These are phyloP conservation scores for Aspergillus nidulans DNA, from an alignment of 495 filamentous ascomycete species.

Conservation along the genomic window DNA sequence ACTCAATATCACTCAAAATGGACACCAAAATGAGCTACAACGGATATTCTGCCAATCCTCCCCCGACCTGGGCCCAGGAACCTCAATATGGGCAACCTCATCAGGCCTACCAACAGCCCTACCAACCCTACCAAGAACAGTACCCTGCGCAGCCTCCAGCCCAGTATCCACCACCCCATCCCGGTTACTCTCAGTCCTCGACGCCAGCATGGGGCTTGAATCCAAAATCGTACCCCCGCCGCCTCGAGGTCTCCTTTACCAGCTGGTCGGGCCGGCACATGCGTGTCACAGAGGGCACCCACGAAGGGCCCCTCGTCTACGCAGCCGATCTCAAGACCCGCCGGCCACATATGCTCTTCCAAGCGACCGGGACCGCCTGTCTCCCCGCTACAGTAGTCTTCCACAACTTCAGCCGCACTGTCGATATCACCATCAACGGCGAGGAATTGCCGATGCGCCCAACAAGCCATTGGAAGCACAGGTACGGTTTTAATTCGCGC, in stretches of 20 bases:
- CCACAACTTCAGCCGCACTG: slow-evolving; percentile 10
- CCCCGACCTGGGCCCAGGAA: not conserved
- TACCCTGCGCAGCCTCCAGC: not conserved
- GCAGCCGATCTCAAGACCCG: slow-evolving; percentile 10
- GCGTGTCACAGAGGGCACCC: slow-evolving; percentile 6
- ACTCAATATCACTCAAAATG: too few species aligned
- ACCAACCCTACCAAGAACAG: not conserved
- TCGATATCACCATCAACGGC: slow-evolving; percentile 15
- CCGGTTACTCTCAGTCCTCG: not conserved
- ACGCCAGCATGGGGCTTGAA: not conserved
- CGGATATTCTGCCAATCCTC: not conserved
- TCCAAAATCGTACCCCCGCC: not conserved
- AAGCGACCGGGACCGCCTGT: not conserved
- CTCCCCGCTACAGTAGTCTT: slow-evolving; percentile 14
- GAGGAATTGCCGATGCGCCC: slow-evolving; percentile 3
- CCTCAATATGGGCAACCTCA: not conserved
- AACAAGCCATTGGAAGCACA: not conserved
- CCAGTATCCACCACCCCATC: not conserved
- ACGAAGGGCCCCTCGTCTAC: slow-evolving; percentile 10
- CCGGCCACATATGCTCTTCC: slow-evolving; percentile 17
- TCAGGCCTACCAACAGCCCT: not conserved
- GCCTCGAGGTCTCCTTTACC: slow-evolving; percentile 14
- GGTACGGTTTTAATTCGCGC: slow-evolving; percentile 2
- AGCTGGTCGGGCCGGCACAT: slow-evolving; percentile 12
- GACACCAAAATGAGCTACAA: not conserved